Conservation (phyloP, 495 filamentous ascomycete genomes). For the Neurospora sp. region DNA sequence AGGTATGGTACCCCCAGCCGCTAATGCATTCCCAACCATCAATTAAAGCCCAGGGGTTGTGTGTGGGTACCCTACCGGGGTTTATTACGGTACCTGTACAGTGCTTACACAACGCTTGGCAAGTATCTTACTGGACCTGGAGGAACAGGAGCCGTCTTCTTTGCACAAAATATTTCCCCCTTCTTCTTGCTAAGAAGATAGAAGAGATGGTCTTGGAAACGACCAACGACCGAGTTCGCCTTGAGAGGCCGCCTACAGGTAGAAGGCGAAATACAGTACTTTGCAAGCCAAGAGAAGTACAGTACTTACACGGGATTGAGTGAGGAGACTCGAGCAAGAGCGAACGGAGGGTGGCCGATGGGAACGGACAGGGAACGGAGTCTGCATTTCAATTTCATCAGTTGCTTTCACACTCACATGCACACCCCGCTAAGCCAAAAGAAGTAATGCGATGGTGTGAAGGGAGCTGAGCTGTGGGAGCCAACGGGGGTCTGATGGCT, state of each 20-base stretch:
- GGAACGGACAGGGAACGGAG: not conserved
- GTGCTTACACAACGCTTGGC: not conserved
- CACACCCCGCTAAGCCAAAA: not conserved
- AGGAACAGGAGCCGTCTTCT: not conserved
- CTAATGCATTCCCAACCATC: constrained; percentile 17
- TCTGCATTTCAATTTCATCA: not conserved
- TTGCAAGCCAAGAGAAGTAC: not conserved
- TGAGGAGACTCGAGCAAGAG: not conserved
- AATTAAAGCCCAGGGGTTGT: constrained; percentile 2
- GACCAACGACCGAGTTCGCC: not conserved
- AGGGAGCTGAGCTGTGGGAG: not conserved
- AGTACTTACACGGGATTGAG: not conserved
- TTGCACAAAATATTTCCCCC: not conserved
- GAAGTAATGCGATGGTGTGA: not conserved
- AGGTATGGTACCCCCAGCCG: constrained; percentile 1
- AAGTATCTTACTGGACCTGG: not conserved
- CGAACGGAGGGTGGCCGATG: not conserved
- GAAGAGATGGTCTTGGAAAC: not conserved
- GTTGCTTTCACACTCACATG: not conserved
- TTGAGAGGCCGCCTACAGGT: not conserved
- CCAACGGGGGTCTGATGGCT: not conserved
- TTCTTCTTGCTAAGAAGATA: not conserved
- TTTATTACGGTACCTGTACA: not conserved
- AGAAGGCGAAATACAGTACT: not conserved
- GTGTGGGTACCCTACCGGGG: constrained; percentile 1